Evolutionary conservation across 2,329 filamentous ascomycete species (phyloP), one percentile per base, ranked within the genome.

Genomic region (Penicillium sp.): DNA sequence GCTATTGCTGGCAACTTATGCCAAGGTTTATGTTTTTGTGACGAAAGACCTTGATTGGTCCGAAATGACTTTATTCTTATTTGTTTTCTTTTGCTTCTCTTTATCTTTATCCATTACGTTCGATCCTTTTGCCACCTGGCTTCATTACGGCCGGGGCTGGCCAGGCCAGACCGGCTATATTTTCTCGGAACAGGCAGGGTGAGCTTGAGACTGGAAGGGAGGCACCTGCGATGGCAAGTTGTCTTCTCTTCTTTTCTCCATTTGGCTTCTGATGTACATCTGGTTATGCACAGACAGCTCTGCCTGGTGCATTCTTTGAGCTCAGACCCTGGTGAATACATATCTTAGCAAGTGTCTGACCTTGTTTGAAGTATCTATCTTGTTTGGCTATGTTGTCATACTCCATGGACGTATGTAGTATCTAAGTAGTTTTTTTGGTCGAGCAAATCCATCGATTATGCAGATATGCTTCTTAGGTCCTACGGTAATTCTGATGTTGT

Each of bases 31-130:
- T 49, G 39, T 51, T 45, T 47, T 53, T 43, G 44, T 55, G 55
- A 59, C 45, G 58, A 58, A 57, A 53, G 58, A 51, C 54, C 50
- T 53, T 40, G 48, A 57, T 53, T 45, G 55, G 57, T 58, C 56
- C 53, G 52, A 49, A 54, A 58, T 51, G 57, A 60, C 49, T 58
- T 49, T 40, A 52, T 56, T 51, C 41, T 43, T 54, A 33, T 31
- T 42, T 46, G 9, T 17, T 31, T 43, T 28, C 10, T 19, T 42
- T 37, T 47, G 42, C 45, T 39, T 44, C 28, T 22, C 19, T 51
- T 44, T 31, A 34, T 41, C 33, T 22, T 31, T 43, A 39, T 44
- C 34, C 33, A 39, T 5, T 48, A 32, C 32, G n/a, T 38, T 48
- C 34, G 31, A 47, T 47, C 42, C 31, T 39, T 41, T 29, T 47